Conservation (phyloP, 306 rosid genomes). For the Pyrus bretschneideri region DNA sequence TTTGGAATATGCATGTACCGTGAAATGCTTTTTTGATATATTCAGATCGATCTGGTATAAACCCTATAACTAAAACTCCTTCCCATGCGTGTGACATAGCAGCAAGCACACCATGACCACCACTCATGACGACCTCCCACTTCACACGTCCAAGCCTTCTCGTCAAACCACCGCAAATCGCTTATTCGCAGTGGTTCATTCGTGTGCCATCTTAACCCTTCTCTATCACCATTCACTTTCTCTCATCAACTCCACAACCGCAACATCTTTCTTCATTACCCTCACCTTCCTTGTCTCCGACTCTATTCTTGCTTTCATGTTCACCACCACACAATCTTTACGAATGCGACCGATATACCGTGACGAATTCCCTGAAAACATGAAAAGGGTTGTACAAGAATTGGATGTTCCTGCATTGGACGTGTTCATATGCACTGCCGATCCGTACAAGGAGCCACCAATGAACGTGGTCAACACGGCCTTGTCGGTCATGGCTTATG, state of each 20-base stretch:
- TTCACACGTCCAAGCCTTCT: constrained; percentile 13
- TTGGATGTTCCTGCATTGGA: constrained; percentile 29
- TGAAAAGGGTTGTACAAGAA: neutral
- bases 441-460: constrained; percentile 45
- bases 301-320: constrained; percentile 26
- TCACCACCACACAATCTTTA: constrained; percentile 23
- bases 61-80: too few relatives aligned
- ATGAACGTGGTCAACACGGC: constrained; percentile 36
- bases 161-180: constrained; percentile 16
- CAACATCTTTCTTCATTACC: constrained; percentile 15
- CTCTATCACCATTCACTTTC: constrained; percentile 17
- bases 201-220: constrained; percentile 15
- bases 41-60: too few relatives aligned
- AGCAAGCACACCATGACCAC: neutral
- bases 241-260: constrained; percentile 9
- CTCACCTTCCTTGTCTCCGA: constrained; percentile 30
- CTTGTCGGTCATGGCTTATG: constrained; percentile 33
- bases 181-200: constrained; percentile 15
- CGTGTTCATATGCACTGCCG: constrained; percentile 46
- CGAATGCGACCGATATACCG: constrained; percentile 27
- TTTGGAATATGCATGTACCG: too few relatives aligned
- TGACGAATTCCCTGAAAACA: constrained; percentile 17
- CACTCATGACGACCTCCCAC: constrained; percentile 1
- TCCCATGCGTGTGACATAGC: too few relatives aligned
- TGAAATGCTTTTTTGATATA: too few relatives aligned